Percentiles rank a stretch among this genome's conserved stretches.
Conservation (phyloP, 2,329 filamentous ascomycete species). For the Colletotrichum sp. region DNA sequence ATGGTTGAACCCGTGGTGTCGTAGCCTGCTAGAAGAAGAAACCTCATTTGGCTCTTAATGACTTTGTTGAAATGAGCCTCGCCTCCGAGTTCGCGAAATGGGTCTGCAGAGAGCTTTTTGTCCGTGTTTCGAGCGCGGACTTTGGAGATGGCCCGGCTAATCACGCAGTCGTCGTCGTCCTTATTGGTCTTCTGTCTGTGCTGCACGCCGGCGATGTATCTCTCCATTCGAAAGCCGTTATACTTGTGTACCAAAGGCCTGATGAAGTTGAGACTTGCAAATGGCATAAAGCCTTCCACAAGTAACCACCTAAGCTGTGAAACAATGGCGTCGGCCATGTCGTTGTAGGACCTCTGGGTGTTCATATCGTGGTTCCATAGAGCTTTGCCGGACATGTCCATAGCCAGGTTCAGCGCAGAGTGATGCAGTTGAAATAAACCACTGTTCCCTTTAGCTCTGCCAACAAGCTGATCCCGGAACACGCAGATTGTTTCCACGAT, state of each 20-base stretch:
- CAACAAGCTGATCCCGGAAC: background rate
- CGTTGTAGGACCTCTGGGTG: background rate
- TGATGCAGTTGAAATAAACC: background rate
- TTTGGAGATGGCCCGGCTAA: background rate
- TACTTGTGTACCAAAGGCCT: background rate
- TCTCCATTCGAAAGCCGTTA: constrained; percentile 1
- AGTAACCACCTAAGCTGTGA: background rate
- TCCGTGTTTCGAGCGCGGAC: background rate
- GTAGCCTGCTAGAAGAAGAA: constrained; percentile 36
- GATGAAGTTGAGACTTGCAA: background rate
- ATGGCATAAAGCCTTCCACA: background rate
- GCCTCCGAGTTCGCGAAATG: background rate
- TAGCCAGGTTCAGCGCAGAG: background rate
- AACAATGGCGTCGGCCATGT: background rate
- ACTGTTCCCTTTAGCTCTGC: background rate
- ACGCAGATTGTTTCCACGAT: background rate
- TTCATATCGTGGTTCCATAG: constrained; percentile 4
- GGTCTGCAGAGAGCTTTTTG: background rate
- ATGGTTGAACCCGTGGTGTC: constrained; percentile 35
- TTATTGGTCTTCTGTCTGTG: background rate
- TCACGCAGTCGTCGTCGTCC: background rate
- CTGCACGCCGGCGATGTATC: background rate
- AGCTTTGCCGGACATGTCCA: constrained; percentile 6
- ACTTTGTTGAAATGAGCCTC: background rate
- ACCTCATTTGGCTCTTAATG: constrained; percentile 28